Base-by-base conservation (phyloP, 306 rosid species). In the Morella rubra region DNA sequence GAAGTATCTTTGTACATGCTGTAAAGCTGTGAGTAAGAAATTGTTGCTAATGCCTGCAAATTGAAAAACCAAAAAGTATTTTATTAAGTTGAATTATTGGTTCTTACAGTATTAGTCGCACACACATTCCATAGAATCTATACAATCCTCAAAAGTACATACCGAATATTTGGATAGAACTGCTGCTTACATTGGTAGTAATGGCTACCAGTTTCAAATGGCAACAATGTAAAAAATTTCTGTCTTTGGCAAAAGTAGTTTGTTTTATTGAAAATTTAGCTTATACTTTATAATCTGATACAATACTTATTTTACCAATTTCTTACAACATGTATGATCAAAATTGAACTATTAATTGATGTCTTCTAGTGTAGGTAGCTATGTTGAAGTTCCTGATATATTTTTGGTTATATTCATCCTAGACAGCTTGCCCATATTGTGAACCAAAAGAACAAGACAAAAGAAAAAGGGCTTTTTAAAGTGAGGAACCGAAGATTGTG, bases 11-110 rank as follows among this genome's bases (percentile, higher is more conserved):
- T 44, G 76, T 95, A 20, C 77, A 84, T 83, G 93, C 98, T 49
- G 55, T 87, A 81, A 94, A 94, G 86, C 84, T 95, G 98, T 95
- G 84, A 95, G 98, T 92, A 83, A 53, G 73, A 81, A 47, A 50
- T 81, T 56, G 75, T 45, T 65, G 81, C 69, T 60, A 50, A 61
- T 61, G 69, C 69, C 19, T n/a, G 3, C n/a, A 4, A 40, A 16
- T 65, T 65, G 49, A 42, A 65, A 41, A 18, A 14, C 32, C 49
- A 41, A 18, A 42, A 42, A 49, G 15, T 65, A 65, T 13, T n/a
- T 27, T 16, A 65, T 65, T 5, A 65, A 65, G 9, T 15, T 64
- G 46, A 11, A 64, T 64, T 41, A 40, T 64, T 64, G 70, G 47
- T 40, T 64, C 70, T 64, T 22, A 64, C 70, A 40, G 6, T 37